Evolutionary conservation across 164 flowering plant species (phyloP).

Genomic region (Cinnamomum micranthum): DNA sequence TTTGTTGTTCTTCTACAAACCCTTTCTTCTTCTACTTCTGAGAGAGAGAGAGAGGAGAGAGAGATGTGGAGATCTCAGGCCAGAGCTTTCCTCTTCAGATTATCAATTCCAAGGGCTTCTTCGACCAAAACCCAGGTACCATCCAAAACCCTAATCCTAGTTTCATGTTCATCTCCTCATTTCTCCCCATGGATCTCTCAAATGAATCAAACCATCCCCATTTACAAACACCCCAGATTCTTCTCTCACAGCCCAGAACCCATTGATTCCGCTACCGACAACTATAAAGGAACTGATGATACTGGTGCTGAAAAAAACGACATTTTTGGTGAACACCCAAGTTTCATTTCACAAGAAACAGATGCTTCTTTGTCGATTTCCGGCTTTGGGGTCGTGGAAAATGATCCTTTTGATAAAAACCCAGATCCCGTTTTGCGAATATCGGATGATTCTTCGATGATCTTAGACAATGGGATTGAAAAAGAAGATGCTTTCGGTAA

Average conservation of each 20-base stretch:
- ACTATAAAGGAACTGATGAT: neutral
- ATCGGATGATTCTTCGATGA: conserved; percentile 1
- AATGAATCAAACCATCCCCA: neutral
- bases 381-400: neutral
- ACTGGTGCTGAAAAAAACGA: too few relatives aligned
- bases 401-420: neutral
- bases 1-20: too few relatives aligned
- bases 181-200: neutral
- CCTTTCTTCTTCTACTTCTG: too few relatives aligned
- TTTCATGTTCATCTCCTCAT: conserved; percentile 7
- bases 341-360: conserved; percentile 3
- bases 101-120: neutral
- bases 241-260: conserved; percentile 12
- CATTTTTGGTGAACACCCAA: conserved; percentile 2
- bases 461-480: neutral
- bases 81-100: conserved; percentile 12
- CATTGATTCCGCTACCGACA: neutral
- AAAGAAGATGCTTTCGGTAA: neutral
- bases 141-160: conserved; percentile 7
- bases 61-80: conserved; percentile 30
- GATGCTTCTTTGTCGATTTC: neutral
- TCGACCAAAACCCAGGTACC: conserved; percentile 11
- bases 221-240: conserved; percentile 16
- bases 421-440: neutral
- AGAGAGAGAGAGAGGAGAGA: conserved; percentile 4